These are phyloP conservation scores for Euptelea pleiosperma DNA, from an alignment of 164 flowering plant species.

Conservation along the genomic window DNA sequence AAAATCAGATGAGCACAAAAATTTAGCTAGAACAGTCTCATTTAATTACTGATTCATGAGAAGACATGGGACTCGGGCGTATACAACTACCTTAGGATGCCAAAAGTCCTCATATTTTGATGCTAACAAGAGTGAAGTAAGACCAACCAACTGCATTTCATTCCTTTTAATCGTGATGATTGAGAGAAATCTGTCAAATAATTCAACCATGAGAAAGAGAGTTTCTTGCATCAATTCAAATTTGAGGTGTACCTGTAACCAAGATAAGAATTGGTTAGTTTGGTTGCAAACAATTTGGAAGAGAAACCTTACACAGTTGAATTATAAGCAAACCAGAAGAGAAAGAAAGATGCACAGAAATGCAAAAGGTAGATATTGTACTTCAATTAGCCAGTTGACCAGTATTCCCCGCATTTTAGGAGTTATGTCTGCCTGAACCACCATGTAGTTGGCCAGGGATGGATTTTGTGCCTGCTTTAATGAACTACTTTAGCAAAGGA, in stretches of 20 bases:
- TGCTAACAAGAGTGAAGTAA: constrained; percentile 77
- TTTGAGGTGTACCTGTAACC: constrained; percentile 69
- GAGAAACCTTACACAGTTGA: constrained; percentile 1
- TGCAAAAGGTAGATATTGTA: constrained; percentile 17
- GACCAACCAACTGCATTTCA: constrained; percentile 89
- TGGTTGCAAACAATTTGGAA: not conserved
- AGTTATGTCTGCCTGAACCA: constrained; percentile 53
- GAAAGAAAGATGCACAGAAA: no score
- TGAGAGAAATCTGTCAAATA: constrained; percentile 77
- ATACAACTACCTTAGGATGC: constrained; percentile 75
- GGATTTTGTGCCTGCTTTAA: constrained; percentile 53
- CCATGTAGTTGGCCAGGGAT: constrained; percentile 50
- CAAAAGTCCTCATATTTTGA: constrained; percentile 94
- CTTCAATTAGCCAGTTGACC: constrained; percentile 92
- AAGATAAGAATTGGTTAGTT: not conserved
- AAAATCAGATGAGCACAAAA: constrained; percentile 11
- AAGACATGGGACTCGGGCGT: not conserved
- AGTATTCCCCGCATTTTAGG: constrained; percentile 74
- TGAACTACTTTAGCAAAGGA: constrained; percentile 6
- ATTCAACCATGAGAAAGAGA: constrained; percentile 65
- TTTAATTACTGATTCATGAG: not conserved
- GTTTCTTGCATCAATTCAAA: constrained; percentile 92
- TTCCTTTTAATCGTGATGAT: constrained; percentile 47
- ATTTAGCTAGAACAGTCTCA: not conserved
- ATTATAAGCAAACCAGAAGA: not conserved